A percentile compares a stretch with the other conserved stretches of the same genome.
Evolutionary conservation across 2,329 filamentous ascomycete genomes (phyloP).

Genomic region (Penicillium vulpinum): DNA sequence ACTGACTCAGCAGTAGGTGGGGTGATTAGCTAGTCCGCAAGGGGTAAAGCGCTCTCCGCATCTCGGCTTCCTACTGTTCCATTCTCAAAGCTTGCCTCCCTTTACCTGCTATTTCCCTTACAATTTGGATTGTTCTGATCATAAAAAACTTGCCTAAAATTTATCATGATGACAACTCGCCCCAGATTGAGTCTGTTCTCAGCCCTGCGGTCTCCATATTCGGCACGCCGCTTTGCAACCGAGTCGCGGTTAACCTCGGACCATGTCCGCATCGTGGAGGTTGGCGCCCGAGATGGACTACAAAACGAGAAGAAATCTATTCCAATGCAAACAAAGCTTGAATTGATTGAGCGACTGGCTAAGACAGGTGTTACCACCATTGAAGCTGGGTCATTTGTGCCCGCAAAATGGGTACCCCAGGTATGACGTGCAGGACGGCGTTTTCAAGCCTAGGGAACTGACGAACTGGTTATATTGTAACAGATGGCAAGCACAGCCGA

Average conservation of each 20-base stretch:
- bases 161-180: constrained; percentile 25
- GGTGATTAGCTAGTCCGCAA: constrained; percentile 18
- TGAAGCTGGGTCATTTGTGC: constrained; percentile 56
- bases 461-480: neutral
- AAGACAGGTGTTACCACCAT: constrained; percentile 52
- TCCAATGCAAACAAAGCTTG: constrained; percentile 50
- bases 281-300: constrained; percentile 55
- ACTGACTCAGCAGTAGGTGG: constrained; percentile 14
- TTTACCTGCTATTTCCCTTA: neutral
- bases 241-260: constrained; percentile 47
- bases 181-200: constrained; percentile 32
- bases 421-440: constrained; percentile 30
- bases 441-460: neutral
- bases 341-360: constrained; percentile 50
- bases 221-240: constrained; percentile 37
- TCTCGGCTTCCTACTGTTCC: constrained; percentile 16
- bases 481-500: constrained; percentile 67
- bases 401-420: constrained; percentile 57
- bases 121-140: neutral
- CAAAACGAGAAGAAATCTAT: constrained; percentile 56
- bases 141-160: neutral
- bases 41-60: constrained; percentile 32
- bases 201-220: constrained; percentile 23
- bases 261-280: constrained; percentile 56
- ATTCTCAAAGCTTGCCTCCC: constrained; percentile 3